Evolutionary conservation across 2,329 filamentous ascomycete genomes (phyloP), one percentile per base, ranked within the genome.

Genomic region (Penicillium sp.): DNA sequence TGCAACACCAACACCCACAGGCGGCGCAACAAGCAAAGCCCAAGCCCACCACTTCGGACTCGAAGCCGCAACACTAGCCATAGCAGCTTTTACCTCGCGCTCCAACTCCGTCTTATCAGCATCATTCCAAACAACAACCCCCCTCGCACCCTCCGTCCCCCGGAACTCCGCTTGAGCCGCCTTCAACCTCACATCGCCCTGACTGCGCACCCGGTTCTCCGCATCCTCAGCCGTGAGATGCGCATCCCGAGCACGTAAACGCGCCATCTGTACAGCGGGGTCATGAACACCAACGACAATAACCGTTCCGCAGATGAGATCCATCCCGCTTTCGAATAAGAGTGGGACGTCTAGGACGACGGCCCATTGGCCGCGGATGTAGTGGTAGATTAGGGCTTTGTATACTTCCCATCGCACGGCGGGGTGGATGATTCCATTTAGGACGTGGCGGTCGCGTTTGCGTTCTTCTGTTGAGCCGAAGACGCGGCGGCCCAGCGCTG

Each of bases 341-440:
- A 99, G 79, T 51, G 95, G 95, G 9, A 99, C 88, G 71, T 99
- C 95, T 16, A 98, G 81, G 35, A 99, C 89, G 4, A 96, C 91
- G 0, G 92, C 93, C 91, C 93, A 95, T 70, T 87, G 74, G 0
- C 95, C 93, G 1, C 76, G 76, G 14, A 95, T 54, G 69, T 96
- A 97, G 65, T 85, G 85, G 59, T 81, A 79, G n/a, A 91, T 70
- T 55, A 98, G 84, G 48, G 84, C 81, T 67, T 82, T 86, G 74
- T 91, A 91, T 83, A 97, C 93, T 73, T 90, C 91, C 70, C 79
- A 82, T 42, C 93, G 83, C 43, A 99, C 93, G 0, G 91, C 92
- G 0, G 95, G 95, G 73, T 99, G 95, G 50, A 98, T 90, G 64
- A 99, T 98, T 49, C 84, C 81, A 72, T 98, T 98, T 14, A 99